Conservation (phyloP, 345 rosid genomes). For the Moricandia arvensis region DNA sequence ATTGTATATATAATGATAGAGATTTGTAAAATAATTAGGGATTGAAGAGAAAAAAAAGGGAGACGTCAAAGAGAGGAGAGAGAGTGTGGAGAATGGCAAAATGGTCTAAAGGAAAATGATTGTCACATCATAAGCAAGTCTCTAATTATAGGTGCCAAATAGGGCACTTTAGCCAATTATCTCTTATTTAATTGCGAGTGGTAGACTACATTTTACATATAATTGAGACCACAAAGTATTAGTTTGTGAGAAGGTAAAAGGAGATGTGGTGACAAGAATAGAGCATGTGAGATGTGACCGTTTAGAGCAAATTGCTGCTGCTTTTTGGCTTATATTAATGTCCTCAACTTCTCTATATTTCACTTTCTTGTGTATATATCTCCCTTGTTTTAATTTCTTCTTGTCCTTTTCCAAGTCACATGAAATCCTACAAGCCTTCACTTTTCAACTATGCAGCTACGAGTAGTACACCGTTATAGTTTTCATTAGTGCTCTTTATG, state of each 20-base stretch:
- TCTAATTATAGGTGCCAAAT: too few species aligned
- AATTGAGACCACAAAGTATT: constrained; percentile 31
- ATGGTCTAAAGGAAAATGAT: too few species aligned
- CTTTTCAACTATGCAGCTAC: constrained; percentile 24
- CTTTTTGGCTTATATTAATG: constrained; percentile 33
- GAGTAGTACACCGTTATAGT: constrained; percentile 25
- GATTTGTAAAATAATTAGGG: too few species aligned
- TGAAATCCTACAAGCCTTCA: constrained; percentile 30
- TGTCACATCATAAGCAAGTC: too few species aligned
- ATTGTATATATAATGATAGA: too few species aligned
- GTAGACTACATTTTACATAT: constrained; percentile 2
- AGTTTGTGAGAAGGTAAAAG: constrained; percentile 31
- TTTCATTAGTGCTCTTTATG: not conserved
- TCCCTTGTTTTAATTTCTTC: constrained; percentile 32
- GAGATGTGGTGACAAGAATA: constrained; percentile 36
- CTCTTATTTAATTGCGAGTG: not conserved
- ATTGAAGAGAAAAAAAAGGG: too few species aligned
- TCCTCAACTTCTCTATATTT: constrained; percentile 29
- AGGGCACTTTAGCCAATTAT: too few species aligned
- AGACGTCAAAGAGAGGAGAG: too few species aligned
- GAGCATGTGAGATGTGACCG: constrained; percentile 46
- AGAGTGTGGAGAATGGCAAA: too few species aligned
- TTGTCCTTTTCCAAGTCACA: constrained; percentile 26
- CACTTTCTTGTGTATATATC: constrained; percentile 40
- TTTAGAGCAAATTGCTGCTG: constrained; percentile 32